A percentile compares a stretch with the other conserved stretches of the same genome.
phyloP scores from a whole-genome alignment of 164 flowering plant species.

The Vitis labrusca region DNA sequence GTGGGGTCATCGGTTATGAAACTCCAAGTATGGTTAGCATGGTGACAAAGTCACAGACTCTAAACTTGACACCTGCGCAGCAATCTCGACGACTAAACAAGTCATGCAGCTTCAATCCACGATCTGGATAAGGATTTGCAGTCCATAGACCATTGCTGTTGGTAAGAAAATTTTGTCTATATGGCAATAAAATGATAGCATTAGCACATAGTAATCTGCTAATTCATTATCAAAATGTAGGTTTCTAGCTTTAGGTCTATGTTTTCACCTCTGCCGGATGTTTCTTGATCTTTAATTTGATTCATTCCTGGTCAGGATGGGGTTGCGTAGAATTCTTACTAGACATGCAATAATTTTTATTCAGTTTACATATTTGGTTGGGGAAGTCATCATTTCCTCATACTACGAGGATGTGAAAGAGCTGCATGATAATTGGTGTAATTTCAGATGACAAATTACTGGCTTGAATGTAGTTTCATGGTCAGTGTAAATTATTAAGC shows the following conservation, averaged over 20 bases:
- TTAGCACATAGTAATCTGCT: background rate
- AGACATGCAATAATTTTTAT: background rate
- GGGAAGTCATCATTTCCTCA: no score
- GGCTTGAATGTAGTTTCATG: no score
- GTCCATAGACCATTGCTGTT: background rate
- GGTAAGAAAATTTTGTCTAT: background rate
- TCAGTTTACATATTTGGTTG: no score
- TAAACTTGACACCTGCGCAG: background rate
- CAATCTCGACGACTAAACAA: slow-evolving; percentile 1
- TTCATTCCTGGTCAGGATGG: background rate
- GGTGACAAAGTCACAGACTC: slow-evolving; percentile 23
- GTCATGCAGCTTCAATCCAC: slow-evolving; percentile 12
- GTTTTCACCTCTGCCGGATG: background rate
- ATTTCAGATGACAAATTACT: no score
- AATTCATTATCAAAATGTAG: background rate
- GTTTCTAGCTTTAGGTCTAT: background rate
- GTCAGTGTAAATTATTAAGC: no score
- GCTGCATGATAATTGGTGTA: no score
- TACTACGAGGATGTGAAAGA: no score
- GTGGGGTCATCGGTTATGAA: slow-evolving; percentile 17
- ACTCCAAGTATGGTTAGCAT: slow-evolving; percentile 25
- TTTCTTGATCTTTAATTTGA: background rate
- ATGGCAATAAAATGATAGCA: background rate
- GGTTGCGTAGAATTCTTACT: background rate
- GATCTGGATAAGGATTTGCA: background rate